phyloP scores from a whole-genome alignment of 2,329 filamentous ascomycete species.

The Aureobasidium sp. region DNA sequence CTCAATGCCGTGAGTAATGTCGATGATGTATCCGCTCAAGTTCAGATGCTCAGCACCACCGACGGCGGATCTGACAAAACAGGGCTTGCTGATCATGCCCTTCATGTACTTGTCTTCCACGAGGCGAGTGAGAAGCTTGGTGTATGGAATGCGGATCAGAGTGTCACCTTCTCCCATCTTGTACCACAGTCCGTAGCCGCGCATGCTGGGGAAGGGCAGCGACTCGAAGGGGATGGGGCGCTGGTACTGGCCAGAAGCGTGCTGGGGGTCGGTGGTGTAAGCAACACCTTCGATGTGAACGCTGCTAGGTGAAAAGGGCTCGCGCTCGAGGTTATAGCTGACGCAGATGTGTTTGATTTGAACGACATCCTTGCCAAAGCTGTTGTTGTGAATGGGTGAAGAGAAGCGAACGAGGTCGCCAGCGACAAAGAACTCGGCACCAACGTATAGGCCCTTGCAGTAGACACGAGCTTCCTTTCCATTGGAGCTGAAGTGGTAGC shows the following conservation, averaged over 20 bases:
- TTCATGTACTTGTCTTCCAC: not conserved
- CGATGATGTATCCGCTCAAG: not conserved
- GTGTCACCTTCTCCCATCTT: constrained; percentile 14
- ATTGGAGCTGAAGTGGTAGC: constrained; percentile 42
- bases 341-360: constrained; percentile 40
- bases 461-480: constrained; percentile 49
- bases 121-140: not conserved
- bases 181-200: constrained; percentile 46
- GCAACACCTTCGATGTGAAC: constrained; percentile 43
- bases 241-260: constrained; percentile 21
- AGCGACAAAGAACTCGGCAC: constrained; percentile 45
- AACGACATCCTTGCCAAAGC: constrained; percentile 10
- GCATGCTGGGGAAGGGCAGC: constrained; percentile 28
- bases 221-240: not conserved
- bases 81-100: not conserved
- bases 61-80: not conserved
- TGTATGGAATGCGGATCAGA: not conserved
- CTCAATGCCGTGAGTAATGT: constrained; percentile 31
- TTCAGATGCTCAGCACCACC: not conserved
- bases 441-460: constrained; percentile 47
- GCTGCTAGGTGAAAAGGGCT: constrained; percentile 33
- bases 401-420: constrained; percentile 48
- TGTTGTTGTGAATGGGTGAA: constrained; percentile 12
- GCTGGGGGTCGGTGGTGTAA: constrained; percentile 33
- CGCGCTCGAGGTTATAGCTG: constrained; percentile 36